Percentiles rank a stretch among this genome's conserved stretches.
Evolutionary conservation across 2,329 filamentous ascomycete species (phyloP).

Genomic region (Chaetomiaceae sp.): DNA sequence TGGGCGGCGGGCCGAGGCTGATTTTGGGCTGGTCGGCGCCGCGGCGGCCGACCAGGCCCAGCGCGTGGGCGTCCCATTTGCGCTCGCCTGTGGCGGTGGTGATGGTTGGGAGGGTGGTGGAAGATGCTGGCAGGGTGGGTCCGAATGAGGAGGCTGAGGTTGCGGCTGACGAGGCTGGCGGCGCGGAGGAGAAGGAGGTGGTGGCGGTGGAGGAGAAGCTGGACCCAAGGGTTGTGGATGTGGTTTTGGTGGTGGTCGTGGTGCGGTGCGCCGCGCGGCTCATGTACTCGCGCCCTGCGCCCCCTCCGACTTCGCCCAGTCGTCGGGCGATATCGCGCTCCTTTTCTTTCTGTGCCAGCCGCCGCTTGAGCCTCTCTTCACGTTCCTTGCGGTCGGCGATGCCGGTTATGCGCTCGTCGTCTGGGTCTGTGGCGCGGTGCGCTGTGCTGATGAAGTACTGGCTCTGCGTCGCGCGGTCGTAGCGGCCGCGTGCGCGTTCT

Average conservation of each 20-base stretch:
- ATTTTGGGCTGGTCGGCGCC: constrained; percentile 39
- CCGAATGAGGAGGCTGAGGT: constrained; percentile 9
- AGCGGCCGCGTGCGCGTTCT: constrained; percentile 43
- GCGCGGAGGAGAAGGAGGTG: constrained; percentile 7
- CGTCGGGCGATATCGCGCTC: constrained; percentile 67
- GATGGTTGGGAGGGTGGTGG: background rate
- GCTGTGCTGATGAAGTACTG: constrained; percentile 47
- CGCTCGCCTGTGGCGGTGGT: constrained; percentile 12
- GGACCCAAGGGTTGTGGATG: background rate
- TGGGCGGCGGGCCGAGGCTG: constrained; percentile 44
- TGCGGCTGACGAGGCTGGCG: background rate
- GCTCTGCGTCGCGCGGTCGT: constrained; percentile 53
- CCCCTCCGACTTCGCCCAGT: constrained; percentile 57
- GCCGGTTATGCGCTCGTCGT: constrained; percentile 55
- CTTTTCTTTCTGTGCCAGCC: constrained; percentile 60
- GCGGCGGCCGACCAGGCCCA: constrained; percentile 37
- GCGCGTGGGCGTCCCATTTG: constrained; percentile 37
- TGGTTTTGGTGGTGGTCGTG: constrained; percentile 4
- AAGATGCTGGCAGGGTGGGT: background rate
- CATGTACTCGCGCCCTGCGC: constrained; percentile 68
- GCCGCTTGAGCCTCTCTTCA: constrained; percentile 59
- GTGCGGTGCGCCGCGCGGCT: constrained; percentile 27
- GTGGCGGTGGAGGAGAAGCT: constrained; percentile 10
- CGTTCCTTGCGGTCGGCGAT: constrained; percentile 54
- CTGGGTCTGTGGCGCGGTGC: constrained; percentile 17